Conservation (phyloP, 441 rosid species). For the Erysimum cheiri region DNA sequence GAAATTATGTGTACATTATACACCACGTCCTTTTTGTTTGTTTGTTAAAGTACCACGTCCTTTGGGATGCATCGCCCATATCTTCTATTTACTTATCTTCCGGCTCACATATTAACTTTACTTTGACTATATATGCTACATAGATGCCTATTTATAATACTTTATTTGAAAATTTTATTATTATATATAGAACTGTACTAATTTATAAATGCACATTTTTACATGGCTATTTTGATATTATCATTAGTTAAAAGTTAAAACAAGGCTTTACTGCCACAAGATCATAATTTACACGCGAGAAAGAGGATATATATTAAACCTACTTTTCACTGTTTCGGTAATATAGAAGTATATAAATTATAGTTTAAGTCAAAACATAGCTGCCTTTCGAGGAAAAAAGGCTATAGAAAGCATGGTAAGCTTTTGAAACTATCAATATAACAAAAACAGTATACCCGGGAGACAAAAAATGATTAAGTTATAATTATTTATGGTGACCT, state of each 20-base stretch:
- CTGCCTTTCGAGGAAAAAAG: neutral
- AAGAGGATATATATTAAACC: neutral
- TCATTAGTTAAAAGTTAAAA: neutral
- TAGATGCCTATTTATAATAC: conserved; percentile 31
- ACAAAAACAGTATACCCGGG: neutral
- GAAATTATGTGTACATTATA: conserved; percentile 5
- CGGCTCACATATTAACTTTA: conserved; percentile 41
- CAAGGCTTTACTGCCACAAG: neutral
- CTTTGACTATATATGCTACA: conserved; percentile 33
- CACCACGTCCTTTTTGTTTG: conserved; percentile 27
- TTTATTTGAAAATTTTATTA: conserved; percentile 1
- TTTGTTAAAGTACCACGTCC: conserved; percentile 24
- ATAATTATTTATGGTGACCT: conserved; percentile 8
- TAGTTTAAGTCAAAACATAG: neutral
- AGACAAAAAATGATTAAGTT: conserved; percentile 8
- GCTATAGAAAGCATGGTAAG: neutral
- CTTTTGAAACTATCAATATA: conserved; percentile 13
- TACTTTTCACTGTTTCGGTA: neutral
- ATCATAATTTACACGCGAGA: conserved; percentile 1
- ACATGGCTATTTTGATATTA: neutral
- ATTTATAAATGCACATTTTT: conserved; percentile 27
- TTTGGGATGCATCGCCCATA: conserved; percentile 32
- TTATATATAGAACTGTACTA: conserved; percentile 20
- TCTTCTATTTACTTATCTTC: conserved; percentile 30
- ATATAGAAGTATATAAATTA: neutral